Evolutionary conservation across 1,284 basidiomycete genomes (phyloP).

Genomic region (Sporisorium graminicola): DNA sequence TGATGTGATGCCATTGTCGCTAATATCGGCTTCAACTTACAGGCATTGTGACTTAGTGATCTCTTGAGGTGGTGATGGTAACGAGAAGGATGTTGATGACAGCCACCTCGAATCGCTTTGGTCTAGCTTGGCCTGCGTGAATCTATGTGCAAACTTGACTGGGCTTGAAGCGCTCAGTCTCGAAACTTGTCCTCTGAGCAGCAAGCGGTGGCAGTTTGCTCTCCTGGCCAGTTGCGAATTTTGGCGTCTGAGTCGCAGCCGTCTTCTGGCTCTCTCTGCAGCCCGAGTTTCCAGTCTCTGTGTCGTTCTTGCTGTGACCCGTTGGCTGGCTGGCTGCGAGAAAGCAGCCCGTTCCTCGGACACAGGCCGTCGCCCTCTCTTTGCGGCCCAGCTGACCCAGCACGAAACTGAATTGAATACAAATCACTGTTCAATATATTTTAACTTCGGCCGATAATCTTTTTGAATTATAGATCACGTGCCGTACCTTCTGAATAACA

Average conservation of each 20-base stretch:
- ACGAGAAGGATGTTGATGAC: constrained; percentile 41
- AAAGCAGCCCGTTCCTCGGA: no score
- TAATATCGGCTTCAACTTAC: constrained; percentile 37
- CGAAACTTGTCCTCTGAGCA: constrained; percentile 1
- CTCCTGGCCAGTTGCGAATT: not conserved
- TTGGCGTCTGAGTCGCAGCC: not conserved
- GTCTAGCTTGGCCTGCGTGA: constrained; percentile 13
- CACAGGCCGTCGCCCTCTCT: no score
- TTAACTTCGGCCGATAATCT: not conserved
- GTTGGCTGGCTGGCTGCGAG: no score
- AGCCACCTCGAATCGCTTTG: constrained; percentile 46
- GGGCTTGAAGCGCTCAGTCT: constrained; percentile 1
- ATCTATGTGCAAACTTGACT: not conserved
- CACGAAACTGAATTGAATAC: not conserved
- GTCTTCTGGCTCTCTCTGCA: not conserved
- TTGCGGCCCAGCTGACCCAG: no score
- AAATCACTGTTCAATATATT: not conserved
- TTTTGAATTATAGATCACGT: not conserved
- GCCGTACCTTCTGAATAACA: not conserved
- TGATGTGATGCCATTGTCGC: constrained; percentile 24
- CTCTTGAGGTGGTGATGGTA: constrained; percentile 57
- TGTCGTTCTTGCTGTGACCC: not conserved
- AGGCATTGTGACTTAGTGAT: constrained; percentile 56
- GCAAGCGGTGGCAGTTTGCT: not conserved
- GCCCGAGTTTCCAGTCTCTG: no score